Conservation (phyloP, 2,329 filamentous ascomycete genomes). For the Aspergillus eucalypticola region DNA sequence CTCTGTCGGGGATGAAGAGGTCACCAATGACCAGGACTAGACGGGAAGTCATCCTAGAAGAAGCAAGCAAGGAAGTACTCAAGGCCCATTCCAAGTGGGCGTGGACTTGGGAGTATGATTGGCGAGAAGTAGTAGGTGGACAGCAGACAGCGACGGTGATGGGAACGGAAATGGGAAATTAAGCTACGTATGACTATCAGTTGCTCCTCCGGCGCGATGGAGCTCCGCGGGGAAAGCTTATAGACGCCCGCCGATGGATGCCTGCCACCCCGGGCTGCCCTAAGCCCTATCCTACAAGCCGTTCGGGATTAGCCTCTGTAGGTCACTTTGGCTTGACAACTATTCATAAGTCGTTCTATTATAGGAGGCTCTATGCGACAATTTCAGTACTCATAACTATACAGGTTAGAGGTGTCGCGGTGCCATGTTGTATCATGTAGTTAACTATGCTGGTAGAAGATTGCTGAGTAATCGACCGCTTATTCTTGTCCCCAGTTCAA, state of each 20-base stretch:
- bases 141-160: conserved; percentile 9
- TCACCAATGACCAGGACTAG: conserved; percentile 90
- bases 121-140: neutral
- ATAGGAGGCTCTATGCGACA: neutral
- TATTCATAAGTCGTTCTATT: neutral
- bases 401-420: neutral
- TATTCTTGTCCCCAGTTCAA: conserved; percentile 76
- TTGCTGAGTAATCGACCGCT: neutral
- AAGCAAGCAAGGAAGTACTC: conserved; percentile 19
- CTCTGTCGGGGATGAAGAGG: conserved; percentile 89
- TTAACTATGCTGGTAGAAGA: neutral
- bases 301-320: neutral
- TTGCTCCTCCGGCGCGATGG: conserved; percentile 9
- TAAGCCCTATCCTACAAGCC: neutral
- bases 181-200: conserved; percentile 14
- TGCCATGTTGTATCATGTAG: neutral
- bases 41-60: conserved; percentile 69
- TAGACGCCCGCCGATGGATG: conserved; percentile 6
- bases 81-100: conserved; percentile 31
- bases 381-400: neutral
- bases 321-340: neutral
- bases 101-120: neutral
- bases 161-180: neutral
- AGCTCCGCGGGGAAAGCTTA: conserved; percentile 10
- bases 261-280: conserved; percentile 1